Evolutionary conservation across 495 filamentous ascomycete species (phyloP).

Genomic region (Evernia prunastri): DNA sequence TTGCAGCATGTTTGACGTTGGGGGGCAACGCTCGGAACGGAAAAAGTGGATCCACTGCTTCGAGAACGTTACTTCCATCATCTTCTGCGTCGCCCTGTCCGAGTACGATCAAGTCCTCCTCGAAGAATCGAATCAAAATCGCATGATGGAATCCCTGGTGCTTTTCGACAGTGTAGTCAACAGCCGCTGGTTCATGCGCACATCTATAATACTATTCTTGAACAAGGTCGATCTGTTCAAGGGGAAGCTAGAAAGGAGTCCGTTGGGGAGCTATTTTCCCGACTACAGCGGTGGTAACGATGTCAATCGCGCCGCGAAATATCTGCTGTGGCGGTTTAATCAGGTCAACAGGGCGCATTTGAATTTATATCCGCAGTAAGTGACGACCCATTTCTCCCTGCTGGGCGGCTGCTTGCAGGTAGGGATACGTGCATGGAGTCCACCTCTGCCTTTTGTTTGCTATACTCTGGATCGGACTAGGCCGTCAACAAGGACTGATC

Average conservation of each 20-base stretch:
- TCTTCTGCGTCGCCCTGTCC: slow-evolving; percentile 96
- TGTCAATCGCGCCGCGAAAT: slow-evolving; percentile 95
- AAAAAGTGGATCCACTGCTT: slow-evolving; percentile 99
- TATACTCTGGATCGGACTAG: background rate
- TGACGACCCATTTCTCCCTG: slow-evolving; percentile 32
- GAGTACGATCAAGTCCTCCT: slow-evolving; percentile 97
- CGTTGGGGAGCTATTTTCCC: slow-evolving; percentile 89
- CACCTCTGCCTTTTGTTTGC: background rate
- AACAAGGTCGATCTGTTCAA: slow-evolving; percentile 99
- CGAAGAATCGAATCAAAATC: slow-evolving; percentile 98
- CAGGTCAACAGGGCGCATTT: slow-evolving; percentile 96
- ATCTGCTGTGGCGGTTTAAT: slow-evolving; percentile 96
- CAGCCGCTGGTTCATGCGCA: slow-evolving; percentile 97
- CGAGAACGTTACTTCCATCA: slow-evolving; percentile 99
- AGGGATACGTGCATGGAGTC: slow-evolving; percentile 1
- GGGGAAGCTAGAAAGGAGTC: slow-evolving; percentile 81
- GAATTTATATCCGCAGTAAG: slow-evolving; percentile 96
- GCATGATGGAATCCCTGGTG: slow-evolving; percentile 96
- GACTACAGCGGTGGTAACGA: slow-evolving; percentile 97
- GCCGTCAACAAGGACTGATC: background rate
- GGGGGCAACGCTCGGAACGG: slow-evolving; percentile 90
- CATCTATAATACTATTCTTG: slow-evolving; percentile 95
- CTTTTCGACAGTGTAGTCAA: slow-evolving; percentile 99
- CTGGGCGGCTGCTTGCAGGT: slow-evolving; percentile 6
- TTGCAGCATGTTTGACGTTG: slow-evolving; percentile 95